phyloP scores from a whole-genome alignment of 495 filamentous ascomycete genomes.

The Talaromyces adpressus region DNA sequence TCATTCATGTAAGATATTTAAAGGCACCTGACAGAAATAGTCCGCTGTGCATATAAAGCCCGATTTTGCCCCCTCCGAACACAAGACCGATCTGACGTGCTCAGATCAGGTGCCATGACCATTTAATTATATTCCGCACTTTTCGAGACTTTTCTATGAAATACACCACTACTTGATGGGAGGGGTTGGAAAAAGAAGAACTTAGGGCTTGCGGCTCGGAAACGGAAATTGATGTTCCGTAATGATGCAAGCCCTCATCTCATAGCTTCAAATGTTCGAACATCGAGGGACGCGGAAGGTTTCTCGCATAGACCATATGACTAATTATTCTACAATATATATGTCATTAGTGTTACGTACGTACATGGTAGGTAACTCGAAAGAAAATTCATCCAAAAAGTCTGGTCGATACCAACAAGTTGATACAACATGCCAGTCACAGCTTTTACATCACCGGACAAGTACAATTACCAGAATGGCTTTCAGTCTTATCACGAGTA shows the following conservation, averaged over 20 bases:
- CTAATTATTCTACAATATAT: neutral
- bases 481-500: slow-evolving; percentile 56
- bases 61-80: neutral
- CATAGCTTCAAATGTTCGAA: neutral
- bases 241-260: neutral
- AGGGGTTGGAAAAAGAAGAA: neutral
- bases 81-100: neutral
- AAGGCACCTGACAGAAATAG: neutral
- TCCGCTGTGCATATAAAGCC: too few relatives aligned
- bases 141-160: neutral
- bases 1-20: neutral
- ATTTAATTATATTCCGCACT: neutral
- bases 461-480: slow-evolving; percentile 51
- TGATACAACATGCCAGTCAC: slow-evolving; percentile 44
- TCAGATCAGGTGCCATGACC: neutral
- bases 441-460: slow-evolving; percentile 45
- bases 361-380: neutral
- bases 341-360: neutral
- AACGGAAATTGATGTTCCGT: neutral
- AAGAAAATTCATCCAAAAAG: neutral
- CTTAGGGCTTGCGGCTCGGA: neutral
- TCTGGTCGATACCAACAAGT: neutral
- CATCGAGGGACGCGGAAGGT: neutral
- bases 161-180: neutral
- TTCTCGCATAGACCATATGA: neutral